A percentile compares a stretch with the other conserved stretches of the same genome.
phyloP scores from a whole-genome alignment of 73 alveolate species.

The Paramecium octaurelia region DNA sequence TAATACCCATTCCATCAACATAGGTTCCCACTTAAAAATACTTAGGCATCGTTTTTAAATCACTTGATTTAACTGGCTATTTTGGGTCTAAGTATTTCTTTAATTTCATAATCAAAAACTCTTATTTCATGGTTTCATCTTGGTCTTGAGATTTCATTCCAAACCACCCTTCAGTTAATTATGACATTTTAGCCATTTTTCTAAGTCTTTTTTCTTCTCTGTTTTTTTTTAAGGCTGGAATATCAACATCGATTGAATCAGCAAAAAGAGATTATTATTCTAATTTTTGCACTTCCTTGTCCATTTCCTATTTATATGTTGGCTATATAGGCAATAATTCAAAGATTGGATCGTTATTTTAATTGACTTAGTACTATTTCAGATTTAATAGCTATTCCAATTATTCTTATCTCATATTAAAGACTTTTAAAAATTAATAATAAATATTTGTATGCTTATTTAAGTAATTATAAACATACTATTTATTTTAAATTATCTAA shows the following conservation, averaged over 20 bases:
- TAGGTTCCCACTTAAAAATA: slow-evolving; percentile 30
- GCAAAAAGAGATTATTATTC: slow-evolving; percentile 2
- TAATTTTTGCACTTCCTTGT: background rate
- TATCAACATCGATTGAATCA: slow-evolving; percentile 13
- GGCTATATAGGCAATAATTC: background rate
- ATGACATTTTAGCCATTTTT: background rate
- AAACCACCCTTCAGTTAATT: slow-evolving; percentile 40
- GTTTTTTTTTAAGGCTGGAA: background rate
- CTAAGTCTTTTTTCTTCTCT: slow-evolving; percentile 27
- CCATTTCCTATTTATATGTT: background rate
- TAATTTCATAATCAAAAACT: slow-evolving; percentile 13
- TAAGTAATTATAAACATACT: background rate
- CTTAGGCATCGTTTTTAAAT: slow-evolving; percentile 21
- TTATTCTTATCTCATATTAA: background rate
- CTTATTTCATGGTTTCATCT: slow-evolving; percentile 3
- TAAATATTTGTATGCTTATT: background rate
- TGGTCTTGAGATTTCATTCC: slow-evolving; percentile 38
- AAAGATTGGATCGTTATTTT: background rate
- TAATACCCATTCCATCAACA: slow-evolving; percentile 39
- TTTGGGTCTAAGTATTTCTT: slow-evolving; percentile 42
- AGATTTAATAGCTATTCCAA: background rate
- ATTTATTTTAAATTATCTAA: background rate
- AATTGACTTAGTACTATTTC: background rate
- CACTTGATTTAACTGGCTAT: background rate
- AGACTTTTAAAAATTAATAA: background rate